phyloP scores from a whole-genome alignment of 495 filamentous ascomycete genomes.

The Hypoxylon cercidicola region DNA sequence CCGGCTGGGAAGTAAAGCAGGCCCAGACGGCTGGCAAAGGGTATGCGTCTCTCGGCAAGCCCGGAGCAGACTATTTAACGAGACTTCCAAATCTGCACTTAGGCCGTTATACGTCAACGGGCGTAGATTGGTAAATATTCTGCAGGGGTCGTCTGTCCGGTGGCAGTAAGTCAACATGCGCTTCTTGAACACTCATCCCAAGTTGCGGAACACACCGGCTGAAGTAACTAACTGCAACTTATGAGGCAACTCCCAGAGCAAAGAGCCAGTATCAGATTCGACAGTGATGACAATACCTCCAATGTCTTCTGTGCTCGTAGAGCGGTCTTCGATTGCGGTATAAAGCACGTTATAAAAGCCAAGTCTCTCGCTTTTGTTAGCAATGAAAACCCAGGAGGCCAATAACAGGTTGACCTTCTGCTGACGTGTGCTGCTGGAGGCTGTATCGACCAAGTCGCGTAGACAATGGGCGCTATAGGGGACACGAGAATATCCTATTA shows the following conservation, averaged over 20 bases:
- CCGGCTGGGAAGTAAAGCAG: slow-evolving; percentile 14
- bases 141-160: not conserved
- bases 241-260: not conserved
- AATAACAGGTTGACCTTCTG: slow-evolving; percentile 1
- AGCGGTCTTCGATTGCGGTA: not conserved
- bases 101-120: not conserved
- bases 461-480: slow-evolving; percentile 8
- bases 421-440: slow-evolving; percentile 1
- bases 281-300: not conserved
- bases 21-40: slow-evolving; percentile 11
- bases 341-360: not conserved
- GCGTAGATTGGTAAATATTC: not conserved
- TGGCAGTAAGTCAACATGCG: not conserved
- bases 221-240: not conserved
- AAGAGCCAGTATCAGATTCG: not conserved
- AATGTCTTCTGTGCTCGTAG: not conserved
- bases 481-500: slow-evolving; percentile 7
- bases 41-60: slow-evolving; percentile 14
- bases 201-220: not conserved
- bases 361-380: not conserved
- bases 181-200: not conserved
- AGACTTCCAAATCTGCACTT: not conserved
- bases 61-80: slow-evolving; percentile 1
- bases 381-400: slow-evolving; percentile 14
- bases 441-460: slow-evolving; percentile 13